These are phyloP conservation scores for Kwoniella shandongensis DNA, from an alignment of 768 basidiomycete genomes.

Conservation along the genomic window DNA sequence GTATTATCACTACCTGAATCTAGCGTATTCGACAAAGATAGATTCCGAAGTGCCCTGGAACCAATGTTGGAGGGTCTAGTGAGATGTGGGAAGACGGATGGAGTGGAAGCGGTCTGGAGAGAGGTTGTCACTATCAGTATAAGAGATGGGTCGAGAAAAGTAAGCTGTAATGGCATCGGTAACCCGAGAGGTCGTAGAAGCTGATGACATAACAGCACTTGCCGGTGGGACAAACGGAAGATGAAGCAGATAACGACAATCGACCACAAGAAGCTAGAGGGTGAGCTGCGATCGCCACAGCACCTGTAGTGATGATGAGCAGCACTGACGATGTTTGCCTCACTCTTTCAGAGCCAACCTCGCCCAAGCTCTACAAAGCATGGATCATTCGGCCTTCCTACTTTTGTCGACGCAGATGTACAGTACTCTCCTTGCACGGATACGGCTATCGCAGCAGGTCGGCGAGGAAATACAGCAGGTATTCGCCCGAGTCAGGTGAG, in stretches of 20 bases:
- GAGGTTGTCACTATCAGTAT: conserved; percentile 43
- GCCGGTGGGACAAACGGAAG: conserved; percentile 61
- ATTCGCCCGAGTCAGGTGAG: conserved; percentile 31
- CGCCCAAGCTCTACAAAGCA: conserved; percentile 63
- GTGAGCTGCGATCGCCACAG: conserved; percentile 4
- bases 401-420: conserved; percentile 65
- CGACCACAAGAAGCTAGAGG: conserved; percentile 44
- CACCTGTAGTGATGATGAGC: not conserved
- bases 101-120: conserved; percentile 49
- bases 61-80: conserved; percentile 77
- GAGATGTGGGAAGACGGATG: conserved; percentile 55
- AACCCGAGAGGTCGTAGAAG: not conserved
- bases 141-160: conserved; percentile 44
- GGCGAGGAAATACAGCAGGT: conserved; percentile 56
- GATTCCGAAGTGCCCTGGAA: conserved; percentile 55
- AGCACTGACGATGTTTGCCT: not conserved
- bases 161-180: conserved; percentile 18
- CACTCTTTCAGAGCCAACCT: conserved; percentile 51
- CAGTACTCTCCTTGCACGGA: conserved; percentile 62
- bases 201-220: conserved; percentile 58
- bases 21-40: conserved; percentile 18
- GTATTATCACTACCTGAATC: conserved; percentile 22
- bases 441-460: conserved; percentile 64
- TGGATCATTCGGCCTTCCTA: conserved; percentile 71
- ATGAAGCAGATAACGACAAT: conserved; percentile 58